Percentiles rank a stretch among this genome's conserved stretches.
phyloP scores from a whole-genome alignment of 305 asterid genomes.

The Petunia hybrid region DNA sequence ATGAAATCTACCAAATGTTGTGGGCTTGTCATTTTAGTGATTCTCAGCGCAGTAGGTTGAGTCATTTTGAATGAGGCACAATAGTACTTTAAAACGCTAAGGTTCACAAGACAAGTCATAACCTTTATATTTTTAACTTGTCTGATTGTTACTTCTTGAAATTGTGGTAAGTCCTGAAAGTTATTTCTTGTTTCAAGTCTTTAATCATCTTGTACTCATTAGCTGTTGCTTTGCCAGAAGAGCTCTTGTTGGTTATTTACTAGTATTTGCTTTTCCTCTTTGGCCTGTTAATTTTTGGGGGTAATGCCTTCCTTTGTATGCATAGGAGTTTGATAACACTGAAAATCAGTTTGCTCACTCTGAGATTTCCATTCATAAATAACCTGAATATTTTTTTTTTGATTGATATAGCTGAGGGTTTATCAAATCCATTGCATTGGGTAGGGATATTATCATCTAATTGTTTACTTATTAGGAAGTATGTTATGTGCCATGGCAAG shows the following conservation, averaged over 20 bases:
- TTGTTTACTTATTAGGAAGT: neutral
- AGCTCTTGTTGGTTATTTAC: neutral
- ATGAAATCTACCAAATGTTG: constrained; percentile 18
- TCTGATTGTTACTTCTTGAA: neutral
- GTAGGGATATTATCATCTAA: neutral
- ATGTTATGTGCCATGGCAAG: too few species aligned
- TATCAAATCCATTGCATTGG: neutral
- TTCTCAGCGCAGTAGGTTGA: neutral
- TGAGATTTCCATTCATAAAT: neutral
- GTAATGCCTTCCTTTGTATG: neutral
- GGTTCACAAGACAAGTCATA: neutral
- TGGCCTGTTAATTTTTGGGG: neutral
- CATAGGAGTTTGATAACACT: neutral
- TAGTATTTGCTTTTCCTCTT: neutral
- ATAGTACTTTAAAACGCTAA: neutral
- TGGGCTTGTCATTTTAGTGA: constrained; percentile 9
- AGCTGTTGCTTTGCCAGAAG: neutral
- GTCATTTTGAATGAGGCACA: constrained; percentile 1
- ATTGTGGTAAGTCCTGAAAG: neutral
- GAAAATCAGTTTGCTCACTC: neutral
- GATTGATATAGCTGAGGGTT: constrained; percentile 13
- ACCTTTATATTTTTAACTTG: neutral
- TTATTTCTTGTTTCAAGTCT: neutral
- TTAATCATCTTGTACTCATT: neutral
- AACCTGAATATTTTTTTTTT: constrained; percentile 6